Percentiles rank a stretch among this genome's conserved stretches.
Evolutionary conservation across 2,329 filamentous ascomycete genomes (phyloP).

Genomic region (Colletotrichum sp.): DNA sequence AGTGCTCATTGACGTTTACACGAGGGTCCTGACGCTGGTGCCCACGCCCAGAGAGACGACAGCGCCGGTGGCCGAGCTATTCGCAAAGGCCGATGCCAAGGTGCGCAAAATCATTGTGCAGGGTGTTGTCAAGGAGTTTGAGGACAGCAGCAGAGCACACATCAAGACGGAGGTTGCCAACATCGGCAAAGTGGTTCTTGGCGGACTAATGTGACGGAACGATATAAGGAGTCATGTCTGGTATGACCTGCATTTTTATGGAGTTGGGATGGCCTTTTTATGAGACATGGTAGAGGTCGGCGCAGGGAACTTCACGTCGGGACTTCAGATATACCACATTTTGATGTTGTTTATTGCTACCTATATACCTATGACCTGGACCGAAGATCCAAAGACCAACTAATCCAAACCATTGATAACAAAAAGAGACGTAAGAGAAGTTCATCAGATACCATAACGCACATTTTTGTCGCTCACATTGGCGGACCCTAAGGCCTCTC

Average conservation of each 20-base stretch:
- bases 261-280: not conserved
- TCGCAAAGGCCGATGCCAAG: slow-evolving; percentile 85
- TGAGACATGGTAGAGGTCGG: not conserved
- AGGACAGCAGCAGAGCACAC: slow-evolving; percentile 79
- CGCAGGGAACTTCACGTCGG: not conserved
- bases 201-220: slow-evolving; percentile 72
- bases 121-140: slow-evolving; percentile 89
- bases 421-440: slow-evolving; percentile 16
- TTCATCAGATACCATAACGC: slow-evolving; percentile 57
- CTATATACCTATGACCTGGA: not conserved
- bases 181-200: slow-evolving; percentile 86
- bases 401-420: not conserved
- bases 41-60: slow-evolving; percentile 76
- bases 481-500: slow-evolving; percentile 25
- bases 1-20: slow-evolving; percentile 91
- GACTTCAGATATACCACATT: slow-evolving; percentile 15
- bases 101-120: slow-evolving; percentile 89
- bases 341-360: not conserved
- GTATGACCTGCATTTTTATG: slow-evolving; percentile 21
- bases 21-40: slow-evolving; percentile 76
- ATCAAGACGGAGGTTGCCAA: slow-evolving; percentile 83
- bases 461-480: slow-evolving; percentile 32
- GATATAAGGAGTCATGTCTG: not conserved
- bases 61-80: slow-evolving; percentile 77
- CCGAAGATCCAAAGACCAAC: not conserved